Evolutionary conservation across 805 yeast genomes (phyloP), one percentile per base, ranked within the genome.

Genomic region (Schwanniomyces occidentalis): DNA sequence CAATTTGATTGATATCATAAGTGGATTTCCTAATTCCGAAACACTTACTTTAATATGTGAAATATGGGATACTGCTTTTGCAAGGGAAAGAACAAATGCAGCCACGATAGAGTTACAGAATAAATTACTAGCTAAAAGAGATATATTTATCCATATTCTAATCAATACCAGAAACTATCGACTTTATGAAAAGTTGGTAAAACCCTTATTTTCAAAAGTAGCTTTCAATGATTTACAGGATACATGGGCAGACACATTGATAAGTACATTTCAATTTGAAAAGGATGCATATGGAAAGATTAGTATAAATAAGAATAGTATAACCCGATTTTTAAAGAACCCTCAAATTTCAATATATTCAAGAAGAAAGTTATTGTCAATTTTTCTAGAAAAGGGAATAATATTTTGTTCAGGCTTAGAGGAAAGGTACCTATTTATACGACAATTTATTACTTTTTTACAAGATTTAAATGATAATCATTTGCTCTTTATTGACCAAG

Each of bases 121-220:
- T 6, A 24, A 27, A 16, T 34, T 62, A 13, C 28, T 56, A 8
- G 21, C 32, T 4, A 37, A 48, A 18, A 51, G 52, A 37, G 52
- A 51, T 21, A 37, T 34, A 3, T 36, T 64, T 24, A 41, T 52
- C 12, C 60, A 61, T 29, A 32, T 50, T n/a, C 37, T 58, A 37
- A 54, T 62, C 34, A 62, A 62, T 32, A 42, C 48, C 6, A 47
- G 51, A 23, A 51, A 50, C 20, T 60, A 48, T 38, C 34, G 39
- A 7, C 25, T 50, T 5, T 63, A 63, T 38, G 40, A 36, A 27
- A 20, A 22, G 6, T 16, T 43, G 10, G 41, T 58, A 10, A 30
- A 31, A 8, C 59, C 61, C 5, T 26, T 54, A n/a, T 41, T 42
- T 24, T 25, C 16, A 4, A 33, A 20, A 16, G 10, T 19, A 15